Evolutionary conservation across 345 rosid species (phyloP), one percentile per base, ranked within the genome.

Genomic region (Triadica sebifera): DNA sequence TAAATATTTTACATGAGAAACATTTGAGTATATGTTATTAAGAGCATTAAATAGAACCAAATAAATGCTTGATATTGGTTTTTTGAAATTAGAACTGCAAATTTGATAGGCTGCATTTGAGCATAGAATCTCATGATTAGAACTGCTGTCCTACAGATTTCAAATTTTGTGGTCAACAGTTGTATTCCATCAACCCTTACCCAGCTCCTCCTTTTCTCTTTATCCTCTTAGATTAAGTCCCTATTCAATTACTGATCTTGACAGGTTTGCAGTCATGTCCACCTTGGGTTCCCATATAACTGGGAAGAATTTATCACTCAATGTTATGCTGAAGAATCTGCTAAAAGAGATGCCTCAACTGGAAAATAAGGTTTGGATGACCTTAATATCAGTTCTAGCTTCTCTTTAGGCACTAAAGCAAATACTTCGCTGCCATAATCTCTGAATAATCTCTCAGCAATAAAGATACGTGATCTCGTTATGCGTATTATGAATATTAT

Each of bases 231-330:
- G 24, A 41, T 58, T 52, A 49, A 57, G 29, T 25, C 15, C 39
- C 7, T 55, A 25, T 74, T 61, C 49, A 62, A 43, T 12, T 34
- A 6, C 49, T 78, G 16, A 53, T 51, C 53, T 69, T 45, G 65
- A 51, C 74, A 85, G 92, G 81, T 85, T 68, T 86, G 89, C 79
- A 76, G 58, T 50, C 70, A 37, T 73, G 87, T 86, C 81, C 76
- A 59, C 47, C 76, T 79, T 72, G 93, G 89, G 20, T 87, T 87
- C 79, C 89, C 89, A 8, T 69, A 79, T 74, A 43, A 65, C 29
- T 89, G 93, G 89, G 81, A 81, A 72, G 81, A 84, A 45, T 73
- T 67, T 61, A 75, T 73, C 20, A 19, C 80, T 45, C 51, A 57
- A 59, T 52, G 0, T 73, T 25, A 12, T 73, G 65, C 12, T 17